Percentiles rank a stretch among this genome's conserved stretches.
Conservation (phyloP, 805 yeast species). For the Wickerhamiella domercqiae region DNA sequence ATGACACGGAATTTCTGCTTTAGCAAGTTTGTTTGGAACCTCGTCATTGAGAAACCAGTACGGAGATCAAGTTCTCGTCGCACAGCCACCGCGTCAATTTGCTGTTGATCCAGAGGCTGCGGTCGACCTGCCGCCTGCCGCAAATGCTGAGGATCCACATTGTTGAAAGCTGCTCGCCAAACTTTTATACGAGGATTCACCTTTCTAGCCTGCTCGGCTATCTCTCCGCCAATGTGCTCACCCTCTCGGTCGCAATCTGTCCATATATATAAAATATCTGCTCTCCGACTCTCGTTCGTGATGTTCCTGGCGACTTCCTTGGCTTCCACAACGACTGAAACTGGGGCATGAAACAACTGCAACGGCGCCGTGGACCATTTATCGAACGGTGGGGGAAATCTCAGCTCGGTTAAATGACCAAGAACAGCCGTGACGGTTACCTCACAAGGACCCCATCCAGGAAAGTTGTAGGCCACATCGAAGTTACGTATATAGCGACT, state of each 20-base stretch:
- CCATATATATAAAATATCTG: conserved; percentile 75
- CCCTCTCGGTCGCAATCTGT: conserved; percentile 98
- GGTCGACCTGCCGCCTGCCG: conserved; percentile 62
- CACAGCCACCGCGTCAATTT: conserved; percentile 72
- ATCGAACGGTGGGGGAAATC: conserved; percentile 44
- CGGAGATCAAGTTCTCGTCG: conserved; percentile 78
- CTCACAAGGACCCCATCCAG: conserved; percentile 44
- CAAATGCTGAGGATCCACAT: conserved; percentile 62
- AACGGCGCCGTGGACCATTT: conserved; percentile 58
- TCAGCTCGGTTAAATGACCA: conserved; percentile 65
- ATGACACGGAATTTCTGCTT: conserved; percentile 21
- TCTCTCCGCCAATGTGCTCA: conserved; percentile 79
- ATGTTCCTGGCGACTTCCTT: conserved; percentile 50
- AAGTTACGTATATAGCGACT: conserved; percentile 63
- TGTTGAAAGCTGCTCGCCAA: conserved; percentile 75
- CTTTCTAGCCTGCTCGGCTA: conserved; percentile 50
- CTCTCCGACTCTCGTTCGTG: conserved; percentile 40
- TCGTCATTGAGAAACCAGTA: conserved; percentile 78
- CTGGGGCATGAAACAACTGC: conserved; percentile 56
- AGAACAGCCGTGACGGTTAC: conserved; percentile 85
- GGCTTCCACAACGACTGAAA: conserved; percentile 30
- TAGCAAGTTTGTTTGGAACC: conserved; percentile 45
- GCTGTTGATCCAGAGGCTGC: conserved; percentile 40
- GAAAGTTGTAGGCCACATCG: conserved; percentile 56
- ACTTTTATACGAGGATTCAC: conserved; percentile 36